Percentiles rank a stretch among this genome's conserved stretches.
phyloP scores from a whole-genome alignment of 257 asterid species.

The Mitragyna speciosa region DNA sequence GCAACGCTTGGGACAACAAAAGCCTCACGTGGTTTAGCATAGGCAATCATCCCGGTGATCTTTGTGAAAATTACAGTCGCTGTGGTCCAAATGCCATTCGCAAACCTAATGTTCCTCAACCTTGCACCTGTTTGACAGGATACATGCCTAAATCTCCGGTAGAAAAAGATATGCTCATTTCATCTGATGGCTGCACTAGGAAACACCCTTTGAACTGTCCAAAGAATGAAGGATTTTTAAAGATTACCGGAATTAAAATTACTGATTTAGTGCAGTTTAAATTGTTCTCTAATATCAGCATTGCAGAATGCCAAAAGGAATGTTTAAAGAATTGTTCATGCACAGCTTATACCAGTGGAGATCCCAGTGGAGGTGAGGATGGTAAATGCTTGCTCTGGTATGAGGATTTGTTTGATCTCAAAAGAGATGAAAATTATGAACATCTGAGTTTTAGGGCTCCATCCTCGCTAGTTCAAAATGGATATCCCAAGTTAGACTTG shows the following conservation, averaged over 20 bases:
- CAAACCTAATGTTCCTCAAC: constrained; percentile 15
- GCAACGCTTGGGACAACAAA: not conserved
- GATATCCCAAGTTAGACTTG: no score
- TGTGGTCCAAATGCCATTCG: constrained; percentile 45
- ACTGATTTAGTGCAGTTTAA: constrained; percentile 54
- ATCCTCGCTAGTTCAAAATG: no score
- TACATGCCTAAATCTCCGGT: constrained; percentile 33
- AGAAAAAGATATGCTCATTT: constrained; percentile 25
- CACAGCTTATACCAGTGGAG: constrained; percentile 24
- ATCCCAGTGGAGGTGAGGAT: no score
- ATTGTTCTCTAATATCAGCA: constrained; percentile 35
- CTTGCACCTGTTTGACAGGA: constrained; percentile 39
- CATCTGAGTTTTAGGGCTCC: no score
- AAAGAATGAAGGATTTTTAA: constrained; percentile 41
- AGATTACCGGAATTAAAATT: constrained; percentile 45
- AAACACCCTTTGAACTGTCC: constrained; percentile 38
- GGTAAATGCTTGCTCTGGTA: no score
- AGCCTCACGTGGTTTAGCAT: constrained; percentile 3
- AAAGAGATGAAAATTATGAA: no score
- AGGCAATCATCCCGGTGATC: constrained; percentile 29
- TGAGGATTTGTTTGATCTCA: no score
- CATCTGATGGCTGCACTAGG: constrained; percentile 39
- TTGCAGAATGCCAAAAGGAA: constrained; percentile 28
- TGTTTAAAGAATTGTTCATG: constrained; percentile 36
- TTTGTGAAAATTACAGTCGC: constrained; percentile 33